Conservation (phyloP, 2,329 filamentous ascomycete genomes). For the Phaeosphaeriaceae sp. region DNA sequence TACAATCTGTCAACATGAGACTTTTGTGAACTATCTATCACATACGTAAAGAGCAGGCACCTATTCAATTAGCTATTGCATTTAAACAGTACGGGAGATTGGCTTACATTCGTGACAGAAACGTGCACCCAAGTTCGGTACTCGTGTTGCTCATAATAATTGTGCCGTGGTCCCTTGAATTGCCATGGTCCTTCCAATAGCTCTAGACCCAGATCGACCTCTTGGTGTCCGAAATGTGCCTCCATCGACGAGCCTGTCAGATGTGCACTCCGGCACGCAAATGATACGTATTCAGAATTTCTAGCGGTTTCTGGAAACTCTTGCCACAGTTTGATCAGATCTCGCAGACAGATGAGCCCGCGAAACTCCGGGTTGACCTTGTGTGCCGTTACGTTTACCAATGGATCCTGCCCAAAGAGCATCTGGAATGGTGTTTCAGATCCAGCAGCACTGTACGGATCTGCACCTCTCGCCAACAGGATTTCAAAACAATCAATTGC, state of each 20-base stretch:
- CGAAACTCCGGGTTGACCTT: too few relatives aligned
- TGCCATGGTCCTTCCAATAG: neutral
- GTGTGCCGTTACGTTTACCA: too few relatives aligned
- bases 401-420: too few relatives aligned
- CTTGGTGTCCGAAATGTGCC: too few relatives aligned
- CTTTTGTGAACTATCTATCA: neutral
- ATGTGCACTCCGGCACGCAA: too few relatives aligned
- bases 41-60: neutral
- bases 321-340: neutral
- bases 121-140: neutral
- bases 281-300: neutral
- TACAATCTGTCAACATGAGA: neutral
- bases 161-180: too few relatives aligned
- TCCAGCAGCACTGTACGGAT: neutral
- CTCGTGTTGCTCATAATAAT: too few relatives aligned
- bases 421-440: neutral
- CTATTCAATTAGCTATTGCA: neutral
- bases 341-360: neutral
- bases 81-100: neutral
- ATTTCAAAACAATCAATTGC: neutral
- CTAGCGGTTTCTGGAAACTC: neutral
- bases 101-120: neutral
- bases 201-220: neutral
- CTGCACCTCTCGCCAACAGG: neutral
- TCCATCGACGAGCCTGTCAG: too few relatives aligned